A percentile compares a stretch with the other conserved stretches of the same genome.
Evolutionary conservation across 192 early-diverging fungal species (phyloP).

Genomic region (Coemansia guatemalensis): DNA sequence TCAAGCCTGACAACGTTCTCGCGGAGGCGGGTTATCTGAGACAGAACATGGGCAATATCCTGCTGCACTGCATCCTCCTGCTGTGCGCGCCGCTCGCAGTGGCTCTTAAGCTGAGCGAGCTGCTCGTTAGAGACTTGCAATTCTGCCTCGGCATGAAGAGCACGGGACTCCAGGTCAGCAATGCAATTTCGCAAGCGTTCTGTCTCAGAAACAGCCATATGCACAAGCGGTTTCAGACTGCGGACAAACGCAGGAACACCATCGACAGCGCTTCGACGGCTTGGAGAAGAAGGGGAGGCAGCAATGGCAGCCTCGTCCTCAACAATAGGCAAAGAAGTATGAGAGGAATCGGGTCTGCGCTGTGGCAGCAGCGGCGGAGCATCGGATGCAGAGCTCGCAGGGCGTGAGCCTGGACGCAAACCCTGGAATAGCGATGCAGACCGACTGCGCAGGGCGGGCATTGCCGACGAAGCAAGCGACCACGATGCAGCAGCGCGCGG

Average conservation of each 20-base stretch:
- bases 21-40: conserved; percentile 43
- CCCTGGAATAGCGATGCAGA: conserved; percentile 50
- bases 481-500: conserved; percentile 9
- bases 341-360: background rate
- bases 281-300: background rate
- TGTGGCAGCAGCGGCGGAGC: conserved; percentile 3
- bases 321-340: background rate
- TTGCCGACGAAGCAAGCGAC: conserved; percentile 14
- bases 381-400: conserved; percentile 17
- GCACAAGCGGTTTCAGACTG: conserved; percentile 25
- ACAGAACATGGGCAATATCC: conserved; percentile 47
- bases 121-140: conserved; percentile 26
- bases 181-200: conserved; percentile 19
- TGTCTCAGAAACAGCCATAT: conserved; percentile 24
- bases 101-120: conserved; percentile 24
- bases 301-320: background rate
- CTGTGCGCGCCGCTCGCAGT: conserved; percentile 28
- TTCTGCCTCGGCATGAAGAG: conserved; percentile 29
- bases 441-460: conserved; percentile 34
- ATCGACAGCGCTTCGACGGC: conserved; percentile 16
- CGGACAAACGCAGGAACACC: conserved; percentile 22
- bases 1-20: conserved; percentile 30
- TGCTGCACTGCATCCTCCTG: conserved; percentile 46
- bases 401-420: conserved; percentile 31
- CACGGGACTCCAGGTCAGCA: conserved; percentile 29